Evolutionary conservation across 257 asterid genomes (phyloP), one percentile per base, ranked within the genome.

Genomic region (Nicotiana attenuata): DNA sequence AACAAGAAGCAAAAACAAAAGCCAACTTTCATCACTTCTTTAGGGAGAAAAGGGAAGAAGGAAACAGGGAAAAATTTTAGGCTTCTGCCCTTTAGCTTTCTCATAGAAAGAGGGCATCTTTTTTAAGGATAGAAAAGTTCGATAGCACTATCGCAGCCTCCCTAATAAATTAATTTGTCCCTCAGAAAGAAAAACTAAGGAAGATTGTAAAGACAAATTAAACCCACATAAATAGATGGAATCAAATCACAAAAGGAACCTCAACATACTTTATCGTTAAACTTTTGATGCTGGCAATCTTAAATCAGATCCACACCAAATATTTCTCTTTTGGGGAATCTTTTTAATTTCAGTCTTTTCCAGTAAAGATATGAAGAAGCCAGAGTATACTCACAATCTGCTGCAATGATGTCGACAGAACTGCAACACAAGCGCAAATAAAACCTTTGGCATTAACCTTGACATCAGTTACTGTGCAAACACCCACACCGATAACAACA

Each of bases 401-500:
- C 83, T 95, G 99, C 82, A 95, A 84, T 5, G 99, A 95, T 55
- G 99, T 95, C 26, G 98, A 85, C 15, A 95, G 57, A 81, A 95
- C 97, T 73, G 99, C 98, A n/a, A 95, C 91, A 82, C 94, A 91
- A 73, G 99, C 99, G 80, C 99, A 93, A 41, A 91, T 0, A 75
- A 95, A 95, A 77, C 99, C 99, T 85, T 89, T 93, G 81, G 89
- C 89, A 76, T 95, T 95, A 88, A 95, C 96, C 83, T 95, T 90
- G 78, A 95, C 99, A 47, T 95, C 99, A 11, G 99, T 95, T 85
- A 95, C 97, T 19, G 99, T 95, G 93, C 99, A 95, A 80, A 95
- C 99, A 76, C 99, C 98, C 65, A 93, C 99, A 57, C 99, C 99
- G 76, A 95, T 91, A 81, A 95, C 97, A 81, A 95, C 99, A 77